These are phyloP conservation scores for Silene uniflora DNA, from an alignment of 148 eudicot species.

Conservation along the genomic window DNA sequence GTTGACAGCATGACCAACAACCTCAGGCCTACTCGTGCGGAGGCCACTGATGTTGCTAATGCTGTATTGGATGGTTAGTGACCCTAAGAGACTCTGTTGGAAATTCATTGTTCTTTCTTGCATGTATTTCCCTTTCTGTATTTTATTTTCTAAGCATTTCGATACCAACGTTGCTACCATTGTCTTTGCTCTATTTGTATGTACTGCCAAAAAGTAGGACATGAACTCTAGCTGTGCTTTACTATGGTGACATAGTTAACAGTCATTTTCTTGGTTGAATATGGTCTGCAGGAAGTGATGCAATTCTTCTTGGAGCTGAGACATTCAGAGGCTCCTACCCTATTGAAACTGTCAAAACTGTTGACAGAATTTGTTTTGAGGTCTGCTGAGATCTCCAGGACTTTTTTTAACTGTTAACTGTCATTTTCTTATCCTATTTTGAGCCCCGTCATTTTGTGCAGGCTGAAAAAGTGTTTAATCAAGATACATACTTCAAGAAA, in stretches of 20 bases:
- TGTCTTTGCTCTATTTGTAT: not conserved
- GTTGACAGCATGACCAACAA: conserved; percentile 96
- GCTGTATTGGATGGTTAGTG: conserved; percentile 84
- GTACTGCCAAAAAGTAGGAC: not conserved
- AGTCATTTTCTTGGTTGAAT: conserved; percentile 7
- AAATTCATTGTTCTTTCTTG: conserved; percentile 1
- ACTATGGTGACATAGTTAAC: not conserved
- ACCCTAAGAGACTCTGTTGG: not conserved
- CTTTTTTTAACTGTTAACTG: not conserved
- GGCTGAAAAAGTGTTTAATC: conserved; percentile 49
- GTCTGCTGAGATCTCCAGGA: conserved; percentile 26
- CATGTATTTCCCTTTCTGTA: not conserved
- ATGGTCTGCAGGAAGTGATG: conserved; percentile 68
- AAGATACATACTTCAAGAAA: conserved; percentile 43
- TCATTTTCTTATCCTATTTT: too few species aligned
- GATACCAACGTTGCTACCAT: not conserved
- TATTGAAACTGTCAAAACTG: conserved; percentile 75
- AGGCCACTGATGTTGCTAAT: conserved; percentile 98
- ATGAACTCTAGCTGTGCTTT: not conserved
- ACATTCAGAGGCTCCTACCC: conserved; percentile 88
- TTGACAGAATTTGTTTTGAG: conserved; percentile 90
- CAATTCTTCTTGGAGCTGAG: conserved; percentile 97
- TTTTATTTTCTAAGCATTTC: not conserved
- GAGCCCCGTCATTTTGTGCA: conserved; percentile 1
- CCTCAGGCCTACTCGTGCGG: conserved; percentile 96